These are phyloP conservation scores for Cordyceps sp. DNA, from an alignment of 2,329 filamentous ascomycete species.

Conservation along the genomic window DNA sequence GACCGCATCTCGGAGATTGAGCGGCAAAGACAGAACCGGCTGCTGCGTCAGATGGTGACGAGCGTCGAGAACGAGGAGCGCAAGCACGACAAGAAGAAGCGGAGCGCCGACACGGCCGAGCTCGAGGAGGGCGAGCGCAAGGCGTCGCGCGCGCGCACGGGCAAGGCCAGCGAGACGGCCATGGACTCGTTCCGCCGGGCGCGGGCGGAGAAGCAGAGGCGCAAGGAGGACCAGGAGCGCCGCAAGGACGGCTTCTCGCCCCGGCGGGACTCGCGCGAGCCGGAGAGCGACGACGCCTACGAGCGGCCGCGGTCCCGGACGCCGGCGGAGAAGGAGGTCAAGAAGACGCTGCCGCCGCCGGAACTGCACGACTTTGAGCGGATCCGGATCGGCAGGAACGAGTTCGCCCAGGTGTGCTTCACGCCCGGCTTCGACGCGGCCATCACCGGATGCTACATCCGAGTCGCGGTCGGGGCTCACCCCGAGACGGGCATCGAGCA, in stretches of 20 bases:
- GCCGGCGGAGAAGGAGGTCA: conserved; percentile 42
- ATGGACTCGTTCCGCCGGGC: conserved; percentile 54
- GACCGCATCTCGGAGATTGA: conserved; percentile 75
- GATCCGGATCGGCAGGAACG: conserved; percentile 65
- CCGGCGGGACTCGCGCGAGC: conserved; percentile 24
- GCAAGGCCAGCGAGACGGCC: conserved; percentile 30
- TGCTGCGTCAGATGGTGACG: conserved; percentile 61
- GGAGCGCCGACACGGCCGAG: conserved; percentile 65
- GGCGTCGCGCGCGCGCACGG: conserved; percentile 52
- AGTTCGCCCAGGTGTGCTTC: conserved; percentile 85
- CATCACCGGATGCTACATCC: conserved; percentile 70
- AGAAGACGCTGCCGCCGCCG: conserved; percentile 53
- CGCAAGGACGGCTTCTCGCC: conserved; percentile 34
- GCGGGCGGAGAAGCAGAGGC: conserved; percentile 40
- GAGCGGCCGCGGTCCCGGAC: conserved; percentile 38
- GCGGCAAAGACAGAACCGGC: conserved; percentile 63
- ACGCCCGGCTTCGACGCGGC: conserved; percentile 75
- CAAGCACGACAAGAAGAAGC: conserved; percentile 40
- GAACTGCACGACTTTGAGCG: conserved; percentile 71
- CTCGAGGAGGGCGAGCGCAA: conserved; percentile 62
- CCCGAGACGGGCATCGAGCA: conserved; percentile 53
- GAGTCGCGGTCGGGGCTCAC: conserved; percentile 69
- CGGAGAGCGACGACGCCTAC: conserved; percentile 69
- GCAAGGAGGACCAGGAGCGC: conserved; percentile 37
- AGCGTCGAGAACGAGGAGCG: conserved; percentile 47